Conservation (phyloP, 805 yeast genomes). For the Wickerhamiella domercqiae region DNA sequence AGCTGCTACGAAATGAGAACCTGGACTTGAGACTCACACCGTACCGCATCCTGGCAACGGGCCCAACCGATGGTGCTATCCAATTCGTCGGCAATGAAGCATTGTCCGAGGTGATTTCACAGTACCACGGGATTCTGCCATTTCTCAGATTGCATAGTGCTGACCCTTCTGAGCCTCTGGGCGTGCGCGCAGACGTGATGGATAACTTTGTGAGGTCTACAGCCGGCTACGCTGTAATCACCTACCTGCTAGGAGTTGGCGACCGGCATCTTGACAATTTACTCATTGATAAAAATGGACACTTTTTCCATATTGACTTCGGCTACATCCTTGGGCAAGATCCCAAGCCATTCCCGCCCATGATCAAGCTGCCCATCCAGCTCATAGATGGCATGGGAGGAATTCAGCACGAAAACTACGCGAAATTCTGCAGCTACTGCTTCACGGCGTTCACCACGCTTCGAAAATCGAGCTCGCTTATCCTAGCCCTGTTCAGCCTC, state of each 20-base stretch:
- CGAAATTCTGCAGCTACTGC: conserved; percentile 79
- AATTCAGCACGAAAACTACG: conserved; percentile 65
- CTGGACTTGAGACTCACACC: conserved; percentile 79
- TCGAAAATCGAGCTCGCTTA: conserved; percentile 77
- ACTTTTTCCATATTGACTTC: conserved; percentile 94
- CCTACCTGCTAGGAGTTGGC: conserved; percentile 89
- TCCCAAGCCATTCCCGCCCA: conserved; percentile 97
- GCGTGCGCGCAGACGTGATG: conserved; percentile 53
- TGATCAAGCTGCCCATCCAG: conserved; percentile 94
- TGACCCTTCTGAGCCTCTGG: conserved; percentile 27
- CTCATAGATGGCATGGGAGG: conserved; percentile 98
- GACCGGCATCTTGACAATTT: conserved; percentile 92
- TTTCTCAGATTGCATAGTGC: conserved; percentile 55
- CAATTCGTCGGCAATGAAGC: conserved; percentile 93
- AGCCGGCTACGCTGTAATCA: conserved; percentile 95
- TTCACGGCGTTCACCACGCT: conserved; percentile 86
- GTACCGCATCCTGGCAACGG: conserved; percentile 78
- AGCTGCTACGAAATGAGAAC: conserved; percentile 71
- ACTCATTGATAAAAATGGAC: conserved; percentile 65
- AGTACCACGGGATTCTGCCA: conserved; percentile 60
- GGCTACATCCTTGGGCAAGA: conserved; percentile 94
- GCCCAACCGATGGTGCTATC: conserved; percentile 79
- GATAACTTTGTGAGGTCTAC: conserved; percentile 89
- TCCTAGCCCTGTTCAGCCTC: conserved; percentile 76
- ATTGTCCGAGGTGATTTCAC: conserved; percentile 57